Evolutionary conservation across 2,329 filamentous ascomycete species (phyloP), one percentile per base, ranked within the genome.

Genomic region (Teratosphaeria nubilosa): DNA sequence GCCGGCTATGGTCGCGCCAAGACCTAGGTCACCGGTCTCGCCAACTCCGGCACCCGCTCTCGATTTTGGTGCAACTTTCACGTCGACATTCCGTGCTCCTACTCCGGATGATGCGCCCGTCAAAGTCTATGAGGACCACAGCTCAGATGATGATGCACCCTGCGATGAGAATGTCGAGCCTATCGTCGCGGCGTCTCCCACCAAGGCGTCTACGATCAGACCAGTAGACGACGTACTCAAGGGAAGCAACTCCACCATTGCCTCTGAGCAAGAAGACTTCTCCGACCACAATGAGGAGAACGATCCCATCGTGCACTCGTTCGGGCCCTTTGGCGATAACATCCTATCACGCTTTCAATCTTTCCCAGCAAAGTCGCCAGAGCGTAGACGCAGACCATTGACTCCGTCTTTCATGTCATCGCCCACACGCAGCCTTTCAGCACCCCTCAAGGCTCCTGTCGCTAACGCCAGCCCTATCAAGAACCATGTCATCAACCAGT

Each of bases 401-500:
- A 63, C 65, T 53, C 54, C 60, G 7, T 60, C 65, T 31, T 56
- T 62, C 57, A 30, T 34, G 7, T 69, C 64, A 64, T 69, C 67
- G n/a, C 65, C 66, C 13, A 58, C 51, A 22, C 66, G 61, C 56
- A 64, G 58, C 54, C 53, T 58, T 9, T 61, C 63, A n/a, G 59
- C 52, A 59, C 67, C 56, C 61, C 9, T 22, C 41, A 63, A 62
- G n/a, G 59, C 54, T 59, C 66, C 56, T 62, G 62, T 48, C 41
- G 62, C 63, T 32, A 59, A 63, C 58, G 51, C 56, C 30, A 68
- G 67, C 74, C 76, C 75, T 74, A 74, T 94, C 63, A 82, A 82
- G 66, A 95, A 96, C 73, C 94, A 99, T 70, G 85, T 95, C 62
- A 82, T 94, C 71, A 97, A 97, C 74, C 94, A 99, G 75, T 83